Evolutionary conservation across 2,329 filamentous ascomycete genomes (phyloP).

Genomic region (Chaetomiaceae sp.): DNA sequence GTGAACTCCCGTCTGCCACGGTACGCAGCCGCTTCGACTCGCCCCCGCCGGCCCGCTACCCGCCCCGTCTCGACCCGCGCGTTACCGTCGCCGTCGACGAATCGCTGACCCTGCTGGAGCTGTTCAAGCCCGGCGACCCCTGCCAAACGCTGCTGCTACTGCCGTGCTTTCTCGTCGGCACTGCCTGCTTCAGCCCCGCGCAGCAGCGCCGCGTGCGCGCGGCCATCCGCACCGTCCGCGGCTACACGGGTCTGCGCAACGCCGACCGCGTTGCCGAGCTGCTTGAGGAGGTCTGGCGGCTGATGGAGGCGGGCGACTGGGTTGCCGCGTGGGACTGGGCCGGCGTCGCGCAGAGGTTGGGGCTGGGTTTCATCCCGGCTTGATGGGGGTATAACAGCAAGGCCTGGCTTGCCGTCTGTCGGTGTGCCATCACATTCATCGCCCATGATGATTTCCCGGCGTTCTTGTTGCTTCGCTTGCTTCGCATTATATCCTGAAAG

Average conservation of each 20-base stretch:
- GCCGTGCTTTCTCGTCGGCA: slow-evolving; percentile 55
- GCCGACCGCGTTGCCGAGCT: slow-evolving; percentile 48
- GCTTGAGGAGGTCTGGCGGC: slow-evolving; percentile 52
- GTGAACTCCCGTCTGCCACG: slow-evolving; percentile 11
- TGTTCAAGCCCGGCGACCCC: slow-evolving; percentile 51
- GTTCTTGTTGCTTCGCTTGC: too few relatives aligned
- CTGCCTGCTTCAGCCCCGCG: slow-evolving; percentile 47
- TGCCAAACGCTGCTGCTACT: slow-evolving; percentile 54
- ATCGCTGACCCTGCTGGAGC: slow-evolving; percentile 48
- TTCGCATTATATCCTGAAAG: too few relatives aligned
- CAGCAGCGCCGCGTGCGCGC: slow-evolving; percentile 48
- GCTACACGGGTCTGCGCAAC: slow-evolving; percentile 56
- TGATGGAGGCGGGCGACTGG: slow-evolving; percentile 55
- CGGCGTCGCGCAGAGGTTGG: slow-evolving; percentile 45
- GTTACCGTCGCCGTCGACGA: slow-evolving; percentile 52
- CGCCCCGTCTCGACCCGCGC: slow-evolving; percentile 43
- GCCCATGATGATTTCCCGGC: background rate
- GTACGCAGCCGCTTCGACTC: slow-evolving; percentile 30
- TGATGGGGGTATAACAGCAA: slow-evolving; percentile 15
- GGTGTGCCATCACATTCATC: background rate
- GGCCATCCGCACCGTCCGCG: slow-evolving; percentile 45
- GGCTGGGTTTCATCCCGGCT: slow-evolving; percentile 50
- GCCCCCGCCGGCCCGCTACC: slow-evolving; percentile 42
- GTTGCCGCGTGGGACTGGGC: slow-evolving; percentile 60
- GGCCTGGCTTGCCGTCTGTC: background rate